Evolutionary conservation across 768 basidiomycete genomes (phyloP).

Genomic region (Boletus speciosus): DNA sequence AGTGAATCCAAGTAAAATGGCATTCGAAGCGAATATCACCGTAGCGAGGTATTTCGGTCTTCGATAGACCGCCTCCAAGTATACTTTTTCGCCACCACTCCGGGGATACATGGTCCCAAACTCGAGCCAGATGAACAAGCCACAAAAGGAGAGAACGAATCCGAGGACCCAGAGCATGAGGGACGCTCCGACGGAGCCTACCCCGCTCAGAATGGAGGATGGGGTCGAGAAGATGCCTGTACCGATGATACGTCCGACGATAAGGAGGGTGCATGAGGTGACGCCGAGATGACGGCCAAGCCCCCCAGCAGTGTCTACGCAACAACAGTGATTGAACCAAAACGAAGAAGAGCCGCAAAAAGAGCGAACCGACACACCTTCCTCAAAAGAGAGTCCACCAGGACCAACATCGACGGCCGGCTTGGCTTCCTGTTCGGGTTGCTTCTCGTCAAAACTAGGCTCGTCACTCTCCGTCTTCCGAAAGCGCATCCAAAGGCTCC

Average conservation of each 20-base stretch:
- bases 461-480: neutral
- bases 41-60: conserved; percentile 47
- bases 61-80: conserved; percentile 53
- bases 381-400: conserved; percentile 47
- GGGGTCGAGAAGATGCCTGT: conserved; percentile 67
- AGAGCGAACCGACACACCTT: conserved; percentile 33
- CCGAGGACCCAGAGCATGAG: conserved; percentile 64
- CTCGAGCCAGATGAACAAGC: conserved; percentile 61
- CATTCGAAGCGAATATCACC: conserved; percentile 45
- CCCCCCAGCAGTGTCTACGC: conserved; percentile 47
- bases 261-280: conserved; percentile 54
- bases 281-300: conserved; percentile 58
- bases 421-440: neutral
- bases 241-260: conserved; percentile 56
- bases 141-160: conserved; percentile 54
- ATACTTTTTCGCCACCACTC: conserved; percentile 62
- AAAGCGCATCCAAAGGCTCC: neutral
- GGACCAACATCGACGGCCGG: conserved; percentile 28
- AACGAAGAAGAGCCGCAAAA: neutral
- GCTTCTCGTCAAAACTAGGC: conserved; percentile 2
- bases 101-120: conserved; percentile 63
- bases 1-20: conserved; percentile 44
- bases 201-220: conserved; percentile 53
- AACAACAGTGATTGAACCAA: neutral
- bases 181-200: conserved; percentile 57